Evolutionary conservation across 768 basidiomycete species (phyloP).

Genomic region (Thelephora aurantiotincta): DNA sequence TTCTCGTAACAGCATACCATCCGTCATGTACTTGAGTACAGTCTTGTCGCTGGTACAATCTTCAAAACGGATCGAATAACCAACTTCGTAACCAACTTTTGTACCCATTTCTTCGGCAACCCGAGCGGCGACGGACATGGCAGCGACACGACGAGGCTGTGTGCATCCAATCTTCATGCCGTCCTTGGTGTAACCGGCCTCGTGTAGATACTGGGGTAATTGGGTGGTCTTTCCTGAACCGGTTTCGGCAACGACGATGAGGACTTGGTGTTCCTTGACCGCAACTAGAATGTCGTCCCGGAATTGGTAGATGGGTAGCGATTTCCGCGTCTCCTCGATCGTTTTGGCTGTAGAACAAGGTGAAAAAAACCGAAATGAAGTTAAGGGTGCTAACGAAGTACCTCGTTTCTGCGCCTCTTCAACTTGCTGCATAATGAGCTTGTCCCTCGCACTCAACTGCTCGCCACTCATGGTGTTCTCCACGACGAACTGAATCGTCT

Average conservation of each 20-base stretch:
- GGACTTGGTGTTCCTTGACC: constrained; percentile 81
- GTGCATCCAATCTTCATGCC: constrained; percentile 92
- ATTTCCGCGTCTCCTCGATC: constrained; percentile 90
- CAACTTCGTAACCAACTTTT: constrained; percentile 94
- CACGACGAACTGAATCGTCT: constrained; percentile 92
- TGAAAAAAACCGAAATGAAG: constrained; percentile 4
- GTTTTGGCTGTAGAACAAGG: constrained; percentile 41
- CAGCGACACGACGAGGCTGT: constrained; percentile 95
- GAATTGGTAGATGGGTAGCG: constrained; percentile 81
- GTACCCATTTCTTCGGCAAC: constrained; percentile 98
- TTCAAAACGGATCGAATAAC: constrained; percentile 99
- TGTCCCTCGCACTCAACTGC: constrained; percentile 73
- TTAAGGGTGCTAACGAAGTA: constrained; percentile 20
- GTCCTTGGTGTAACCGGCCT: constrained; percentile 84
- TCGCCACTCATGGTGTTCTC: constrained; percentile 57
- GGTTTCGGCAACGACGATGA: constrained; percentile 97
- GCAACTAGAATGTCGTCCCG: constrained; percentile 83
- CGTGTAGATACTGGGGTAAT: constrained; percentile 94
- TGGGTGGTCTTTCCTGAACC: constrained; percentile 99
- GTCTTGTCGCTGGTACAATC: constrained; percentile 99
- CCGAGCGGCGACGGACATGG: constrained; percentile 98
- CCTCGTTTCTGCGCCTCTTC: constrained; percentile 86
- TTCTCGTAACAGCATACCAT: constrained; percentile 95
- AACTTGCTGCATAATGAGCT: constrained; percentile 73
- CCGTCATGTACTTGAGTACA: constrained; percentile 98